Conservation (phyloP, 371 early-diverging fungal genomes). For the Gilbertella persicaria region DNA sequence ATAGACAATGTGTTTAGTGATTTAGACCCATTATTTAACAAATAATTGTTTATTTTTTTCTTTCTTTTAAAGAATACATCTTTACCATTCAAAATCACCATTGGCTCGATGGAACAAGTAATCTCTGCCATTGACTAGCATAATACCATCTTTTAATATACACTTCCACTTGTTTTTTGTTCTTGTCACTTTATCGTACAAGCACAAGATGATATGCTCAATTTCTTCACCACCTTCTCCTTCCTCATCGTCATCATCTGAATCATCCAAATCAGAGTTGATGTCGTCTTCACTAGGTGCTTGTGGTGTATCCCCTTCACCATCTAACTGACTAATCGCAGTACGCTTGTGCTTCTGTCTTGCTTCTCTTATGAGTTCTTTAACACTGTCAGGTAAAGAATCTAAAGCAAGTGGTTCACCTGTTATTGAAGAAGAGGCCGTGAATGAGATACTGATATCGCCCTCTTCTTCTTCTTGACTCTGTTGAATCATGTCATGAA, state of each 20-base stretch:
- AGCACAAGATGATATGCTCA: conserved; percentile 89
- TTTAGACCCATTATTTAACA: conserved; percentile 22
- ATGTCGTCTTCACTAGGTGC: conserved; percentile 69
- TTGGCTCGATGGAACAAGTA: conserved; percentile 92
- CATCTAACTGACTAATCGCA: conserved; percentile 56
- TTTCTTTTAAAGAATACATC: conserved; percentile 1
- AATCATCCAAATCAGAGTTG: conserved; percentile 84
- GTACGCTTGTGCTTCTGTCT: conserved; percentile 17
- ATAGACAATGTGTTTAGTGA: conserved; percentile 2
- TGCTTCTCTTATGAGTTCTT: conserved; percentile 43
- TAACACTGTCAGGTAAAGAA: conserved; percentile 38
- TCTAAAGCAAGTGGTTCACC: conserved; percentile 40
- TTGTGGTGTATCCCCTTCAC: conserved; percentile 48
- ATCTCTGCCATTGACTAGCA: conserved; percentile 91
- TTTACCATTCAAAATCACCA: conserved; percentile 94
- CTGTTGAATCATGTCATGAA: conserved; percentile 28
- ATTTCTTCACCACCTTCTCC: conserved; percentile 79
- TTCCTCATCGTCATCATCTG: conserved; percentile 73
- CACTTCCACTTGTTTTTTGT: conserved; percentile 99
- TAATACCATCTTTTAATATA: conserved; percentile 92
- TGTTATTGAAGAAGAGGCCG: conserved; percentile 29
- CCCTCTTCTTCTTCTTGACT: conserved; percentile 11
- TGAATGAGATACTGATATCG: conserved; percentile 21
- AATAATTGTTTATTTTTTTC: conserved; percentile 4
- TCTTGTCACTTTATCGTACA: conserved; percentile 92